Percentiles rank a stretch among this genome's conserved stretches.
These are phyloP conservation scores for Conticribra weissflogii DNA, from an alignment of 108 stramenopile species.

Conservation along the genomic window DNA sequence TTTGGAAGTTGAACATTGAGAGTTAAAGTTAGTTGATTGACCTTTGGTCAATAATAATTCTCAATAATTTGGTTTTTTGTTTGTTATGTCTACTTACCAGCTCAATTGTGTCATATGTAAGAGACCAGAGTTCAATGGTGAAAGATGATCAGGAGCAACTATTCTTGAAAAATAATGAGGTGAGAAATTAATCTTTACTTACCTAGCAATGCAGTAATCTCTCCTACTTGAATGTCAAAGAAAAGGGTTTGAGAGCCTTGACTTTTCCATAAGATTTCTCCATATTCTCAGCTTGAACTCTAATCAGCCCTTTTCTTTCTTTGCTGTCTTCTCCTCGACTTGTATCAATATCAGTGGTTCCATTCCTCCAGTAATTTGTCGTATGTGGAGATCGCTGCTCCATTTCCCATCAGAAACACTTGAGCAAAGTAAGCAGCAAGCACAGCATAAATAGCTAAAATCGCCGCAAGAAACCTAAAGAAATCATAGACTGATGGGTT, in stretches of 20 bases:
- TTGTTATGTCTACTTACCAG: slow-evolving; percentile 18
- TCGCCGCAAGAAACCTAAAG: slow-evolving; percentile 44
- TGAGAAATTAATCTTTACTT: no score
- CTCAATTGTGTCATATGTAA: slow-evolving; percentile 44
- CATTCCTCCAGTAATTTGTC: slow-evolving; percentile 28
- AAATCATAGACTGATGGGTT: slow-evolving; percentile 47
- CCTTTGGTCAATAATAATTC: no score
- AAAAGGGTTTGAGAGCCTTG: slow-evolving; percentile 56
- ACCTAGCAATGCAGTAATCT: slow-evolving; percentile 65
- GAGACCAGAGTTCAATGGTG: no score
- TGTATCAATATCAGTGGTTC: neutral
- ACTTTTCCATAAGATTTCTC: slow-evolving; percentile 55
- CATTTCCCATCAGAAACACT: slow-evolving; percentile 57
- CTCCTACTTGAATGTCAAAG: slow-evolving; percentile 47
- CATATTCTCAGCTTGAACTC: slow-evolving; percentile 41
- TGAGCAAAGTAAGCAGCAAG: slow-evolving; percentile 51
- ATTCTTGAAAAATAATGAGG: no score
- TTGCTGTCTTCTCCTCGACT: neutral
- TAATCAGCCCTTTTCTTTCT: slow-evolving; percentile 15
- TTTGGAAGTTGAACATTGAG: slow-evolving; percentile 18
- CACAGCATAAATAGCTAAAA: slow-evolving; percentile 49
- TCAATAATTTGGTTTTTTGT: no score
- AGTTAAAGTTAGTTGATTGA: neutral
- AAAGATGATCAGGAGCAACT: no score
- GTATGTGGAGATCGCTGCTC: slow-evolving; percentile 49